Percentiles rank a stretch among this genome's conserved stretches.
Evolutionary conservation across 1,139 yeast species (phyloP).

Genomic region (Yamadazyma dendronema): DNA sequence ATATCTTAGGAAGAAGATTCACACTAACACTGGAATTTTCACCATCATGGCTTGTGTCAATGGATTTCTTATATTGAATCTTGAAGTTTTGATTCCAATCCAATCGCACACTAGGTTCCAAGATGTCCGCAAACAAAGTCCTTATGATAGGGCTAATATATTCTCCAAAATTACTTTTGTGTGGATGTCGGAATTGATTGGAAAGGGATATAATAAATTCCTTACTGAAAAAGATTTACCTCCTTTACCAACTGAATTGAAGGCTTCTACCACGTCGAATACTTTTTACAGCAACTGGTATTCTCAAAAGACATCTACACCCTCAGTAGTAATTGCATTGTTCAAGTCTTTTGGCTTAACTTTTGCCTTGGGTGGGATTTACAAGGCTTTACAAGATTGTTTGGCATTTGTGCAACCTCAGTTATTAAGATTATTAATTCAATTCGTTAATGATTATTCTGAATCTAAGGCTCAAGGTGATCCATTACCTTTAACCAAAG

Average conservation of each 20-base stretch:
- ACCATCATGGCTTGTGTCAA: conserved; percentile 49
- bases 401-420: conserved; percentile 91
- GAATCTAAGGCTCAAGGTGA: conserved; percentile 33
- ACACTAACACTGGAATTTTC: conserved; percentile 38
- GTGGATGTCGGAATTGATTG: conserved; percentile 95
- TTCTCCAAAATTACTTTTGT: conserved; percentile 77
- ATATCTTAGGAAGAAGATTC: conserved; percentile 41
- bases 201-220: conserved; percentile 71
- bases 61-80: conserved; percentile 47
- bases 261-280: conserved; percentile 48
- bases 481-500: conserved; percentile 66
- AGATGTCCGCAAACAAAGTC: conserved; percentile 43
- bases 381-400: conserved; percentile 74
- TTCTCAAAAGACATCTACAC: conserved; percentile 35
- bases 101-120: conserved; percentile 39
- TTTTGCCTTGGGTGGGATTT: conserved; percentile 70
- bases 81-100: conserved; percentile 54
- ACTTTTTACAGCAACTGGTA: conserved; percentile 65
- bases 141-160: conserved; percentile 79
- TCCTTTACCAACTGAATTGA: conserved; percentile 65
- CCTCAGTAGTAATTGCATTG: conserved; percentile 68
- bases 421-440: conserved; percentile 68
- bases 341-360: conserved; percentile 67
- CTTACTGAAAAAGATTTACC: conserved; percentile 81
- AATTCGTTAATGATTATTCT: conserved; percentile 77